phyloP scores from a whole-genome alignment of 805 yeast species.

The Spathaspora hagerdaliae region DNA sequence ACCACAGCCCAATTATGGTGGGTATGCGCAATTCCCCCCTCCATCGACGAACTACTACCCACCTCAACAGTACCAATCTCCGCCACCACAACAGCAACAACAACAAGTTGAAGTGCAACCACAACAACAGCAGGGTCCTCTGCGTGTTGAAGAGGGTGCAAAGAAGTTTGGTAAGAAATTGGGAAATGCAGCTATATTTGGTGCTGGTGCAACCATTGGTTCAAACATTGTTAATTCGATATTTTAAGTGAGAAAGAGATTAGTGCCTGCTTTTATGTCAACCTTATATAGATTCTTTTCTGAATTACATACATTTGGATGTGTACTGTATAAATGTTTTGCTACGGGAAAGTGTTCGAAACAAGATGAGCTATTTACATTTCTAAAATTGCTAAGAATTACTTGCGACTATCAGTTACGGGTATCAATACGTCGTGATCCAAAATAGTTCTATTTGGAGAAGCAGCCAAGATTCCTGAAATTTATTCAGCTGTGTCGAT shows the following conservation, averaged over 20 bases:
- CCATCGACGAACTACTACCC: slow-evolving; percentile 47
- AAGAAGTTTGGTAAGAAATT: slow-evolving; percentile 73
- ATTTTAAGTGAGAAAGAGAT: slow-evolving; percentile 31
- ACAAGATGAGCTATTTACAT: background rate
- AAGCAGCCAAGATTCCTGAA: slow-evolving; percentile 75
- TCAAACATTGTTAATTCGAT: slow-evolving; percentile 74
- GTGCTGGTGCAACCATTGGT: slow-evolving; percentile 96
- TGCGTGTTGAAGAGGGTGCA: slow-evolving; percentile 22
- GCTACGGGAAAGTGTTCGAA: no score
- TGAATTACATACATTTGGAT: no score
- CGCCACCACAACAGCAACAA: slow-evolving; percentile 22
- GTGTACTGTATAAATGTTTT: no score
- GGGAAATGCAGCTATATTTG: slow-evolving; percentile 91
- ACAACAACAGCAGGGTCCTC: slow-evolving; percentile 11
- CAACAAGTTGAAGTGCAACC: slow-evolving; percentile 17
- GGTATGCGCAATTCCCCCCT: slow-evolving; percentile 47
- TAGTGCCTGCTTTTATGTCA: no score
- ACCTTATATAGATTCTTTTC: no score
- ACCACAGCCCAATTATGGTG: slow-evolving; percentile 29
- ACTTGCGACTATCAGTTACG: slow-evolving; percentile 67
- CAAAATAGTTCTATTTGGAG: slow-evolving; percentile 88
- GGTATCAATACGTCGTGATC: slow-evolving; percentile 93
- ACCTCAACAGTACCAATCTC: slow-evolving; percentile 21
- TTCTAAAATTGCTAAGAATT: slow-evolving; percentile 5
- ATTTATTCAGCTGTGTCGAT: slow-evolving; percentile 96